Evolutionary conservation across 805 yeast species (phyloP), one percentile per base, ranked within the genome.

Genomic region (Schizosaccharomyces octosporus): DNA sequence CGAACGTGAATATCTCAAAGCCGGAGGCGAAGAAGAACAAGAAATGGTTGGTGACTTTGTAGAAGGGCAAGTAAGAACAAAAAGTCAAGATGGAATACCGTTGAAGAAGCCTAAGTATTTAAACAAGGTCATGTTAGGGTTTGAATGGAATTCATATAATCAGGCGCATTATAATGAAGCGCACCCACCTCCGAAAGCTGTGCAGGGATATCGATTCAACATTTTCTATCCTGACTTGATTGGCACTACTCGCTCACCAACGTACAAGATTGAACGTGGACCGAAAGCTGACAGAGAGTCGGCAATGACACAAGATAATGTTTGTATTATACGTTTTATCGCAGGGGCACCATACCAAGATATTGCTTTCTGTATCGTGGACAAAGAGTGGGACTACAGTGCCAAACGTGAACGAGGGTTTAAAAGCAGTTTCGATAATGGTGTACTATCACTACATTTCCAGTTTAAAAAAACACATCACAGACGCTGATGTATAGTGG

Each of bases 131-230:
- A 63, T 67, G 21, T 62, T 69, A 63, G 75, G 74, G 1, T 72
- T 65, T 60, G 72, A 71, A 19, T 72, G 74, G 74, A 72, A 69
- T 61, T 63, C 65, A 58, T 72, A 72, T 63, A 72, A 72, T 59
- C 69, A 69, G 61, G 64, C 69, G 4, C 74, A 72, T 61, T 72
- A 69, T 63, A 64, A 61, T 51, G 60, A 64, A 21, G 69, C 72
- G n/a, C 67, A 71, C 48, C 72, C 72, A 21, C 74, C 74, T 3
- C 74, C 74, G 1, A 73, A 69, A 61, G 62, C 65, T 6, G 72
- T 71, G 17, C 71, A 69, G 62, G 75, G 75, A 3, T 72, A 72
- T 63, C 65, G 64, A 55, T 72, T 72, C 64, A 70, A 71, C 60
- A 64, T 72, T 2, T 69, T 63, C 59, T 72, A 72, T 60, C 75